Evolutionary conservation across 2,329 filamentous ascomycete genomes (phyloP), one percentile per base, ranked within the genome.

Genomic region (Lachnellula occidentalis): DNA sequence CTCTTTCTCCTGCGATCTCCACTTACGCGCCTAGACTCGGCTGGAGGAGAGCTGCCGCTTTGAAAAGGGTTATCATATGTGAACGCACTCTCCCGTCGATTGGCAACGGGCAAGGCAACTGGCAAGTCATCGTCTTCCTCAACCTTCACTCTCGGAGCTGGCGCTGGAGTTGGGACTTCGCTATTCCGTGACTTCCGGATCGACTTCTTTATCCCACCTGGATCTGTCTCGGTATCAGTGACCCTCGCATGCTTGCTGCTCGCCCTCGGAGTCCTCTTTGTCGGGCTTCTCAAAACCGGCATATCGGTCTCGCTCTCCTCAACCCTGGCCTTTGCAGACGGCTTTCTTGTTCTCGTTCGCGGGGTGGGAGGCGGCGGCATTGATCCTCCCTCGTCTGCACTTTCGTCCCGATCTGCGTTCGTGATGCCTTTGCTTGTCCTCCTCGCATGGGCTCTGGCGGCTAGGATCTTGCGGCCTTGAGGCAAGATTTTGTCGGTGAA

Each of bases 11-110:
- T 76, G 59, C 80, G 74, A 42, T 79, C 77, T 55, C 73, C 72
- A 60, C 69, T 73, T 21, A 79, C 73, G 27, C 76, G 74, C 68
- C 74, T 75, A 27, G 77, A 71, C 1, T 71, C 70, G n/a, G 74
- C 68, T 5, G 79, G 71, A 1, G 89, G 85, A 9, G 89, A 87
- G 70, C 86, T 88, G 41, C 90, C 87, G 67, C 88, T 89, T 70
- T 97, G 92, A 68, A 97, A 97, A 0, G 92, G 92, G 66, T 97
- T 97, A 51, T 96, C 90, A 62, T 86, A 81, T 1, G 87, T 90
- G 71, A 97, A 97, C 34, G 88, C 86, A 64, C 79, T 87, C 34
- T 80, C 79, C 6, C 79, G 77, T 39, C 66, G 69, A 42, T 62
- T 61, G 7, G 63, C 61, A 5, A 63, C 57, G 24, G 60, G 58